Percentiles rank a stretch among this genome's conserved stretches.
Conservation (phyloP, 192 early-diverging fungal species). For the Cetraspora pellucida region DNA sequence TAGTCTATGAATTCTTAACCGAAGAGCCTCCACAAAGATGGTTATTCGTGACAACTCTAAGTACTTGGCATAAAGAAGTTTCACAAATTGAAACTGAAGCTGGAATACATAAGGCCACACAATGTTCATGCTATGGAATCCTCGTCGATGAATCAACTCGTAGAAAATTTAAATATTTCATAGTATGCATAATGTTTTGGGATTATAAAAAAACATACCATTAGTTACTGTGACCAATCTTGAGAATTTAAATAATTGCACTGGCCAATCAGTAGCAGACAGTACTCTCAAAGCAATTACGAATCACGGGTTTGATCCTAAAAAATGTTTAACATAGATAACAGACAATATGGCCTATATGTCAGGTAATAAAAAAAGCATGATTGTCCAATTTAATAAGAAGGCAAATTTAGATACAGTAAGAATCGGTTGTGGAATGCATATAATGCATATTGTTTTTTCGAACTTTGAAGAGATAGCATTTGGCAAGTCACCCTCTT, state of each 20-base stretch:
- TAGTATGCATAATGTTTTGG: neutral
- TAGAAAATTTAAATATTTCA: neutral
- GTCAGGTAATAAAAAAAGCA: too few relatives aligned
- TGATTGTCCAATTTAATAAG: too few relatives aligned
- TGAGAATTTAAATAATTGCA: neutral
- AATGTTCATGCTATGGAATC: neutral
- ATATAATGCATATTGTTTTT: too few relatives aligned
- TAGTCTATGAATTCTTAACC: conserved; percentile 9
- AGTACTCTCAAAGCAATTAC: neutral
- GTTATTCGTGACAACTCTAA: neutral
- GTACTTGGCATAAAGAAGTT: neutral
- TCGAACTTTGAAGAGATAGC: too few relatives aligned
- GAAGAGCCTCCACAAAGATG: neutral
- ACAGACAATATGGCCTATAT: conserved; percentile 25
- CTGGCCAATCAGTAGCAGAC: neutral
- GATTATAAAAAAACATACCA: neutral
- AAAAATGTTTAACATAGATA: neutral
- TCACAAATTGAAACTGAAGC: neutral
- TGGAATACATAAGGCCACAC: neutral
- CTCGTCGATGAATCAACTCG: conserved; percentile 14
- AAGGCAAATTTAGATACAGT: too few relatives aligned
- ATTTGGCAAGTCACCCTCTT: too few relatives aligned
- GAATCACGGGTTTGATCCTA: neutral
- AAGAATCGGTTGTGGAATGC: too few relatives aligned
- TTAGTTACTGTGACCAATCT: neutral